These are phyloP conservation scores for Lycium barbarum DNA, from an alignment of 257 asterid species.

Conservation along the genomic window DNA sequence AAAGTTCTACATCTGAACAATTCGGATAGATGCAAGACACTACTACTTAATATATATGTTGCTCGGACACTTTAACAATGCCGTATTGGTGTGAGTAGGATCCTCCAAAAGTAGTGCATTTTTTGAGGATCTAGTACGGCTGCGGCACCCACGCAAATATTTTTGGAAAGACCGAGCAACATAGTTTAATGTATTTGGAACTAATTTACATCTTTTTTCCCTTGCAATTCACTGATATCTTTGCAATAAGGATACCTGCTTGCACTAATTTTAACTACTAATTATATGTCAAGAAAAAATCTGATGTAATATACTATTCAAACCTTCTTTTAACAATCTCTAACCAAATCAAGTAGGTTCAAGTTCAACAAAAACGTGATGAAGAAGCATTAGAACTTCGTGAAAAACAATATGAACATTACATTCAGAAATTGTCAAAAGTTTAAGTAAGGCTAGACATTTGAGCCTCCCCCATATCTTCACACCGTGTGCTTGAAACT, in stretches of 20 bases:
- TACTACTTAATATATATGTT: neutral
- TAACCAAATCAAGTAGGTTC: conserved; percentile 13
- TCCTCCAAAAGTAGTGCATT: neutral
- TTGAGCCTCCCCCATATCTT: neutral
- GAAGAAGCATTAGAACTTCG: neutral
- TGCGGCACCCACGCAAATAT: neutral
- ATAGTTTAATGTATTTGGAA: neutral
- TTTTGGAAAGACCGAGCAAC: neutral
- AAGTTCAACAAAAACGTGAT: conserved; percentile 13
- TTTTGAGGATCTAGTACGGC: neutral
- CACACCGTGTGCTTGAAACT: conserved; percentile 1
- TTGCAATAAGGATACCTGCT: neutral
- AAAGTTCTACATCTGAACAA: neutral
- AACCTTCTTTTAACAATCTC: neutral
- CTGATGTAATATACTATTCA: neutral
- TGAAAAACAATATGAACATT: neutral
- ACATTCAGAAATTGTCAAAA: conserved; percentile 18
- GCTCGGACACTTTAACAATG: neutral
- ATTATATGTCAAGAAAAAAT: neutral
- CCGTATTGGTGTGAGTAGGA: neutral
- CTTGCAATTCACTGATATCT: neutral
- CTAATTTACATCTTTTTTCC: neutral
- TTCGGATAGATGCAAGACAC: neutral
- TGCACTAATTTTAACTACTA: conserved; percentile 4
- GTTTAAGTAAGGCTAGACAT: neutral